Conservation (phyloP, 495 filamentous ascomycete genomes). For the Elasticomyces elasticus region DNA sequence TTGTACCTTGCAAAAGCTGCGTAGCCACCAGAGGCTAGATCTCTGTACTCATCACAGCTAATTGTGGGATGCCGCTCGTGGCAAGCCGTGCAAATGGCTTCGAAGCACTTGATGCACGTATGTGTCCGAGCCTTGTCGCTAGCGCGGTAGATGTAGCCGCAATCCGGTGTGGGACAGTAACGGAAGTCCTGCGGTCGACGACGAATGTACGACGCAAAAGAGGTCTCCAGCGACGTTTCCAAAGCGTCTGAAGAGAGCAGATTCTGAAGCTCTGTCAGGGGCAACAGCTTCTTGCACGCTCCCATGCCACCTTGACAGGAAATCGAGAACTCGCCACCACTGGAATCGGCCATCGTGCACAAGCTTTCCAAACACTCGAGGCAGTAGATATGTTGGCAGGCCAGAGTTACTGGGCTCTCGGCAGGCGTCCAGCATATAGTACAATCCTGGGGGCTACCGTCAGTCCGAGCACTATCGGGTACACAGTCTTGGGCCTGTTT, state of each 20-base stretch:
- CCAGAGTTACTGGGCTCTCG: constrained; percentile 31
- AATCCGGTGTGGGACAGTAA: constrained; percentile 18
- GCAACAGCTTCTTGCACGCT: neutral
- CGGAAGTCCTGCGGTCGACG: constrained; percentile 9
- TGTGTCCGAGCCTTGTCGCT: neutral
- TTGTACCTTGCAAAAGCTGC: constrained; percentile 18
- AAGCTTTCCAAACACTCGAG: constrained; percentile 13
- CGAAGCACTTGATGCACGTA: constrained; percentile 18
- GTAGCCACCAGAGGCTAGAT: constrained; percentile 11
- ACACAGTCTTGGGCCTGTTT: neutral
- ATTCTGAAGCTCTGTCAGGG: neutral
- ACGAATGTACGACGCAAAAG: constrained; percentile 10
- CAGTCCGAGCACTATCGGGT: neutral
- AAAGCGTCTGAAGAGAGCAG: neutral
- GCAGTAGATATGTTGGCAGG: constrained; percentile 40
- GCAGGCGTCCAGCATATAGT: constrained; percentile 35
- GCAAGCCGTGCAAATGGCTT: constrained; percentile 17
- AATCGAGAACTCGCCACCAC: neutral
- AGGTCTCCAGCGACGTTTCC: neutral
- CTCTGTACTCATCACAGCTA: constrained; percentile 13
- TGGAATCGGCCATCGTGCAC: neutral
- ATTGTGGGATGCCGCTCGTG: constrained; percentile 11
- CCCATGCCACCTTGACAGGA: neutral
- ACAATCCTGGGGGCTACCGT: constrained; percentile 24
- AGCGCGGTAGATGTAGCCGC: constrained; percentile 18